phyloP scores from a whole-genome alignment of 1,284 basidiomycete species.

The Anthracocystis walkeri region DNA sequence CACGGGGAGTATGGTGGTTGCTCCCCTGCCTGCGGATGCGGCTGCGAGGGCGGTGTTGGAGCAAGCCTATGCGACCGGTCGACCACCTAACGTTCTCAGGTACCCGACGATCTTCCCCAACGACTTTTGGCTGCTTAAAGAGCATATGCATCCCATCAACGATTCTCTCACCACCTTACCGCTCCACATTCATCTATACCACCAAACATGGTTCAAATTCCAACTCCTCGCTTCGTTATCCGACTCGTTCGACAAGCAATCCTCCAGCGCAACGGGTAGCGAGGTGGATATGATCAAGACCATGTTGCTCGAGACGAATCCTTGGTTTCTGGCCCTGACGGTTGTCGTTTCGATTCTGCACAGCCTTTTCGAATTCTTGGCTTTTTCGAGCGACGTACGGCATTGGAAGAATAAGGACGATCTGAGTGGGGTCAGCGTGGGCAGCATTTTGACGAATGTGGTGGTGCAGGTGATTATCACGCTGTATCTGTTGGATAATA shows the following conservation, averaged over 20 bases:
- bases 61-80: constrained; percentile 15
- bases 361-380: constrained; percentile 75
- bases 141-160: constrained; percentile 70
- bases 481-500: constrained; percentile 93
- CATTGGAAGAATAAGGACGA: constrained; percentile 92
- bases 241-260: constrained; percentile 77
- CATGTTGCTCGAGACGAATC: constrained; percentile 80
- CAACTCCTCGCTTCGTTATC: constrained; percentile 61
- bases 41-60: constrained; percentile 12
- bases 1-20: constrained; percentile 13
- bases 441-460: constrained; percentile 86
- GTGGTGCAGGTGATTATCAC: constrained; percentile 85
- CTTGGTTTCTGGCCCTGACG: constrained; percentile 84
- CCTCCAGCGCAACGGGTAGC: constrained; percentile 63
- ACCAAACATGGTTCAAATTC: constrained; percentile 73
- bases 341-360: constrained; percentile 84
- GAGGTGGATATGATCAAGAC: constrained; percentile 72
- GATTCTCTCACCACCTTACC: constrained; percentile 73
- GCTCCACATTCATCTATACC: constrained; percentile 83
- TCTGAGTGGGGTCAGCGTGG: constrained; percentile 73
- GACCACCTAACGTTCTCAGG: constrained; percentile 32
- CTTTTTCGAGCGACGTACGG: constrained; percentile 78
- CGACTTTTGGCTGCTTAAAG: constrained; percentile 80
- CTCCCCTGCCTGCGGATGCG: constrained; percentile 19
- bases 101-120: constrained; percentile 88